Percentiles rank a stretch among this genome's conserved stretches.
These are phyloP conservation scores for Podospora pseudoanserina DNA, from an alignment of 495 filamentous ascomycete species.

Conservation along the genomic window DNA sequence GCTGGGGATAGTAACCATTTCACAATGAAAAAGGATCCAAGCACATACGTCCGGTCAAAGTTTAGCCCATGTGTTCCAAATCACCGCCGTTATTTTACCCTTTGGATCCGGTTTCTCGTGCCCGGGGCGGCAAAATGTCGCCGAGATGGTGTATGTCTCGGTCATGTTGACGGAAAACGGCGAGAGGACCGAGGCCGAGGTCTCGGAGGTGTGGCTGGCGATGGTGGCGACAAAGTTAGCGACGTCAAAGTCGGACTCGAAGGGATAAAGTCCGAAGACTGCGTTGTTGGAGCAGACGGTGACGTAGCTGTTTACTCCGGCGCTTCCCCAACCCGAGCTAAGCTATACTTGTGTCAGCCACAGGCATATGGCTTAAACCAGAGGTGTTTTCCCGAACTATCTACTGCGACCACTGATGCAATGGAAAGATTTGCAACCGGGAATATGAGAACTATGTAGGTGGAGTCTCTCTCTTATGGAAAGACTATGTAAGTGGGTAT, in stretches of 20 bases:
- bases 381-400: too few relatives aligned
- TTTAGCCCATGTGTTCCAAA: slow-evolving; percentile 27
- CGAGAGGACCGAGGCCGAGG: slow-evolving; percentile 1
- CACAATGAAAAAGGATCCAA: neutral
- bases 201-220: slow-evolving; percentile 11
- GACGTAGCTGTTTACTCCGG: neutral
- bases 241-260: slow-evolving; percentile 26
- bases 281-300: slow-evolving; percentile 17
- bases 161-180: slow-evolving; percentile 6
- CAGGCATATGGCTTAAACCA: too few relatives aligned
- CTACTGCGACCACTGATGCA: too few relatives aligned
- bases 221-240: slow-evolving; percentile 21
- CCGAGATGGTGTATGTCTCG: slow-evolving; percentile 23
- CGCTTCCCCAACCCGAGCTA: too few relatives aligned
- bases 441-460: too few relatives aligned
- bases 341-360: too few relatives aligned
- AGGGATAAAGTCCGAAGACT: slow-evolving; percentile 12
- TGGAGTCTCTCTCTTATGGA: too few relatives aligned
- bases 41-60: slow-evolving; percentile 22
- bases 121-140: slow-evolving; percentile 27
- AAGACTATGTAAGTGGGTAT: too few relatives aligned
- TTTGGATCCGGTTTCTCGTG: neutral
- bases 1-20: neutral
- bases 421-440: too few relatives aligned
- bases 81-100: slow-evolving; percentile 18